These are phyloP conservation scores for Acer saccharum DNA, from an alignment of 345 rosid species.

Conservation along the genomic window DNA sequence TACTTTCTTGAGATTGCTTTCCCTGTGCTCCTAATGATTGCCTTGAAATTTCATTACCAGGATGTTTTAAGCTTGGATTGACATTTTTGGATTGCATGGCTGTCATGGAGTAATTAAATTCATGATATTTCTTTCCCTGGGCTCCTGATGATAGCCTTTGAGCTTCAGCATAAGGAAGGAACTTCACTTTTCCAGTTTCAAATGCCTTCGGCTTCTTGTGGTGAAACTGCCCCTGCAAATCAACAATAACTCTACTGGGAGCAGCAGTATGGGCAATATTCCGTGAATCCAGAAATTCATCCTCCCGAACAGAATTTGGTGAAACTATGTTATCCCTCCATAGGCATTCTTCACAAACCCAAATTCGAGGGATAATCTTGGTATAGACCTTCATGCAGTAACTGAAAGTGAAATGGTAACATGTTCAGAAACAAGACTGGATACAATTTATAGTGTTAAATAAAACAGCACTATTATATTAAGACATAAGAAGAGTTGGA, in stretches of 20 bases:
- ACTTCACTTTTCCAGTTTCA: conserved; percentile 44
- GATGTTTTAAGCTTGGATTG: conserved; percentile 20
- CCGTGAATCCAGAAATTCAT: conserved; percentile 6
- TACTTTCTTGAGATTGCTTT: background rate
- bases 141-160: conserved; percentile 32
- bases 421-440: conserved; percentile 12
- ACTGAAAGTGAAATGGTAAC: conserved; percentile 27
- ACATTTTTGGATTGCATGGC: conserved; percentile 14
- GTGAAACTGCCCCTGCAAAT: conserved; percentile 24
- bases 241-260: conserved; percentile 17
- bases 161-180: conserved; percentile 45
- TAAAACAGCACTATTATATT: background rate
- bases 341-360: conserved; percentile 49
- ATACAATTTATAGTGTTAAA: background rate
- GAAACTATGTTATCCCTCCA: conserved; percentile 18
- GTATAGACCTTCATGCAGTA: conserved; percentile 39
- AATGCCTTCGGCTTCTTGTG: conserved; percentile 36
- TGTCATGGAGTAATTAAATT: background rate
- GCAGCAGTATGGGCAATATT: conserved; percentile 2
- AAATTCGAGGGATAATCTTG: conserved; percentile 17
- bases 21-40: conserved; percentile 32
- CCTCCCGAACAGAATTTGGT: conserved; percentile 18
- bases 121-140: conserved; percentile 7
- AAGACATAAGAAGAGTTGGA: background rate
- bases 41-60: conserved; percentile 9